Percentiles rank a stretch among this genome's conserved stretches.
Conservation (phyloP, 495 filamentous ascomycete species). For the Penicillium macrosclerotiorum region DNA sequence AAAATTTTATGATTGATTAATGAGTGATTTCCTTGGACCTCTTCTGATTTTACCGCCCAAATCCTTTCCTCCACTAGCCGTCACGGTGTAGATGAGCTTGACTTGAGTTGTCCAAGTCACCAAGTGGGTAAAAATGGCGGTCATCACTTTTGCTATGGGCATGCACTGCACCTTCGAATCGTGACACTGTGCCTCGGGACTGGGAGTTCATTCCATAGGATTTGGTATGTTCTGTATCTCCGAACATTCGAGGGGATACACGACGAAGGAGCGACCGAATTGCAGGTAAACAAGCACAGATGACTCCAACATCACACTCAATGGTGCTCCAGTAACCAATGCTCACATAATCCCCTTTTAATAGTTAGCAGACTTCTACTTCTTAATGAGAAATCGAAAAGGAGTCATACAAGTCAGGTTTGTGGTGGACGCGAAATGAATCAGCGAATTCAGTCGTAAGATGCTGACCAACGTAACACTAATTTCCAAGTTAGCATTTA, state of each 20-base stretch:
- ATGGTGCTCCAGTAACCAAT: conserved; percentile 35
- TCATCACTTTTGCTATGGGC: conserved; percentile 18
- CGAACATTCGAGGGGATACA: conserved; percentile 25
- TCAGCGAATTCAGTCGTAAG: conserved; percentile 31
- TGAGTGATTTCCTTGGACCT: no score
- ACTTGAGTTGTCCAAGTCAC: conserved; percentile 26
- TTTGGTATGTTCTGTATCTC: conserved; percentile 17
- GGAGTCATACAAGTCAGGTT: conserved; percentile 32
- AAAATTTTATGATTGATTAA: no score
- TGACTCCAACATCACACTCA: conserved; percentile 33
- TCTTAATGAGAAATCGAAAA: neutral
- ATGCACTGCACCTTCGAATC: conserved; percentile 13
- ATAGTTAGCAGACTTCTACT: neutral
- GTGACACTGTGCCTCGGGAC: conserved; percentile 18
- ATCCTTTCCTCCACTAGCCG: neutral
- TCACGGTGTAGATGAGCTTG: conserved; percentile 12
- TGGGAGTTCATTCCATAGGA: conserved; percentile 21
- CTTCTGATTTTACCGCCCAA: no score
- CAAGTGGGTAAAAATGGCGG: conserved; percentile 23
- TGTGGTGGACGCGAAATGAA: conserved; percentile 28
- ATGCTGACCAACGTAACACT: conserved; percentile 38
- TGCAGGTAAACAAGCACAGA: conserved; percentile 35
- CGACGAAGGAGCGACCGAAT: conserved; percentile 29
- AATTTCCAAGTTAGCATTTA: neutral
- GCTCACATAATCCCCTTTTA: conserved; percentile 35